Percentiles rank a stretch among this genome's conserved stretches.
Evolutionary conservation across 768 basidiomycete species (phyloP).

Genomic region (Candolleomyces efflorescens): DNA sequence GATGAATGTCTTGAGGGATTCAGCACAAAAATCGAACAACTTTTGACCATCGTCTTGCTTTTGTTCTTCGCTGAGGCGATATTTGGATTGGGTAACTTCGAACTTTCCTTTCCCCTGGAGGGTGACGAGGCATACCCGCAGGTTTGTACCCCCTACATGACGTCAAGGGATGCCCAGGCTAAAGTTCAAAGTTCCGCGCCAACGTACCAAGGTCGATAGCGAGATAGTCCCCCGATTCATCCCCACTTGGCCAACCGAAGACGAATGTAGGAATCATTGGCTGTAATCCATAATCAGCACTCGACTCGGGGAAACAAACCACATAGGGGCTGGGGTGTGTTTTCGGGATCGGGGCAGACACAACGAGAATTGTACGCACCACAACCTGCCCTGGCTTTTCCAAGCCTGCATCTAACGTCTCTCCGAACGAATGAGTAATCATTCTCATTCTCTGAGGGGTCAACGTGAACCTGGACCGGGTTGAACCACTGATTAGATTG

Average conservation of each 20-base stretch:
- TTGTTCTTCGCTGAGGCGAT: slow-evolving; percentile 94
- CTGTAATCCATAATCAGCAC: slow-evolving; percentile 29
- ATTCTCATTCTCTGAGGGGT: slow-evolving; percentile 93
- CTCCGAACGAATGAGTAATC: slow-evolving; percentile 95
- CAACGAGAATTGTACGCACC: slow-evolving; percentile 49
- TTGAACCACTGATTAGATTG: slow-evolving; percentile 4
- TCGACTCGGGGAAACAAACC: no score
- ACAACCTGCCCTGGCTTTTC: slow-evolving; percentile 81
- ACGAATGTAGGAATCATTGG: slow-evolving; percentile 98
- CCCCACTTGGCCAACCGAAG: slow-evolving; percentile 90
- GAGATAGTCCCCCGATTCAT: slow-evolving; percentile 86
- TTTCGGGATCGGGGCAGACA: no score
- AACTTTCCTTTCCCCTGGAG: slow-evolving; percentile 93
- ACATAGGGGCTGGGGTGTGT: no score
- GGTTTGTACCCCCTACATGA: slow-evolving; percentile 80
- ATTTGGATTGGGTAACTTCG: slow-evolving; percentile 96
- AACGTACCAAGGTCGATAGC: slow-evolving; percentile 81
- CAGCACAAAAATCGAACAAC: slow-evolving; percentile 96
- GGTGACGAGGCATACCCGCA: slow-evolving; percentile 96
- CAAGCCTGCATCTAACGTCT: slow-evolving; percentile 83
- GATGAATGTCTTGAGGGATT: slow-evolving; percentile 87
- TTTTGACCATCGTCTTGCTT: slow-evolving; percentile 97
- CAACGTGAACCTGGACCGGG: slow-evolving; percentile 61
- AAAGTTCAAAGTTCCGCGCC: neutral
- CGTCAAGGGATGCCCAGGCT: slow-evolving; percentile 5